Evolutionary conservation across 768 basidiomycete genomes (phyloP).

Genomic region (Amanita phalloides): DNA sequence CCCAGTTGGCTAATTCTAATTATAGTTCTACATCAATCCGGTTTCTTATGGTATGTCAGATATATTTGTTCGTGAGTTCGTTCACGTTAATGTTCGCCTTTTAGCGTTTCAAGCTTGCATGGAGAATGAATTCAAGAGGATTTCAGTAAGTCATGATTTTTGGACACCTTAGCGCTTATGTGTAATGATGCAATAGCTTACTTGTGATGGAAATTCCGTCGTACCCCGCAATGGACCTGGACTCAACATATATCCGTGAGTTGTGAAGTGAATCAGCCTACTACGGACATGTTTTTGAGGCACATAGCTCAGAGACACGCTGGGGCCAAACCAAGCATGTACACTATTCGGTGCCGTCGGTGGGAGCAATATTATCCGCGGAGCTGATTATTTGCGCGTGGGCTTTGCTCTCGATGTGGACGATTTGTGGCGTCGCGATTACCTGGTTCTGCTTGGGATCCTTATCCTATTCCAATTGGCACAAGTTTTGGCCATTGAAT

Average conservation of each 20-base stretch:
- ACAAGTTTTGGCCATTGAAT: constrained; percentile 60
- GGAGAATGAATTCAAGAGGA: constrained; percentile 80
- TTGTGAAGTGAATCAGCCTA: constrained; percentile 9
- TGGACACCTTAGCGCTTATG: background rate
- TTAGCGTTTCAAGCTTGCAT: constrained; percentile 65
- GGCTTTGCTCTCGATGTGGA: constrained; percentile 36
- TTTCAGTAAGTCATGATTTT: constrained; percentile 31
- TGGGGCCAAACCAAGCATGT: constrained; percentile 68
- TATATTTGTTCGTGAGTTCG: background rate
- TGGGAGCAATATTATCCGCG: constrained; percentile 46
- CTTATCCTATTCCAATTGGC: constrained; percentile 58
- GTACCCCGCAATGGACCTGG: constrained; percentile 55
- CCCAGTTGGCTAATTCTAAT: constrained; percentile 7
- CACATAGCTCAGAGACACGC: constrained; percentile 24
- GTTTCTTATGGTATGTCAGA: constrained; percentile 46
- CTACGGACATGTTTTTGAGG: background rate
- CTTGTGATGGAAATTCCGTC: constrained; percentile 55
- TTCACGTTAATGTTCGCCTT: background rate
- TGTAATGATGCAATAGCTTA: constrained; percentile 25
- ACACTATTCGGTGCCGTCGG: constrained; percentile 56
- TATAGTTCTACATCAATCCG: constrained; percentile 70
- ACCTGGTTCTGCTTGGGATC: constrained; percentile 63
- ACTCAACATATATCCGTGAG: constrained; percentile 51
- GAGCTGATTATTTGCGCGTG: constrained; percentile 49
- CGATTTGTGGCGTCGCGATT: constrained; percentile 59